Base-by-base conservation (phyloP, 257 asterid species). In the Schizonepeta tenuifolia region DNA sequence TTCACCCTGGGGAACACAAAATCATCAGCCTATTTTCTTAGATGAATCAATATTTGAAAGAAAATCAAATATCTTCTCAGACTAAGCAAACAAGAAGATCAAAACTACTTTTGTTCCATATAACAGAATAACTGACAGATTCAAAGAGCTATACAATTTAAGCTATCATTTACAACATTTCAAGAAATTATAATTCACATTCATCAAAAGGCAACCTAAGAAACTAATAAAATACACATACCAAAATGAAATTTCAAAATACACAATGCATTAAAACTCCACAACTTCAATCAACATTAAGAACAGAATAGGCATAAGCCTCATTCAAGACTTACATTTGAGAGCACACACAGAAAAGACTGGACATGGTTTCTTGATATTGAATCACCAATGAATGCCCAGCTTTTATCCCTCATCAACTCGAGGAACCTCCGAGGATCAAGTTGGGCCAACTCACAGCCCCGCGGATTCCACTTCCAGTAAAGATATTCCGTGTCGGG, bases 331-430 rank as follows among this genome's bases (percentile, higher is more conserved):
- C 70, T 68, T 76, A 92, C 97, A 86, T 74, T 82, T 15, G 96
- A 88, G 55, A 92, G 97, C 6, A 83, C 36, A 74, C 98, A 92
- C n/a, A 92, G 85, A 64, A 90, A 77, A 9, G 98, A 92, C 15
- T 92, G 90, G 20, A 86, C 84, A 59, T 92, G 98, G 83, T 92
- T 90, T 69, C 97, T 63, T 1, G 96, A 77, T 64, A 92, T 88
- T 14, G 98, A 92, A 82, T 92, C 97, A 12, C 98, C 98, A 47
- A 90, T 70, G 61, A 90, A 85, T 0, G 83, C 96, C 94, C 87
- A 88, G 40, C 75, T 78, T 79, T 88, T 90, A 64, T 85, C 72
- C 81, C 84, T 87, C 97, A 90, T 84, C 14, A 78, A 60, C 50
- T 87, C 88, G 5, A 88, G 89, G 78, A 90, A 90, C 80, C 59